Base-by-base conservation (phyloP, 2,329 filamentous ascomycete species). In the Botrytis tulipae region DNA sequence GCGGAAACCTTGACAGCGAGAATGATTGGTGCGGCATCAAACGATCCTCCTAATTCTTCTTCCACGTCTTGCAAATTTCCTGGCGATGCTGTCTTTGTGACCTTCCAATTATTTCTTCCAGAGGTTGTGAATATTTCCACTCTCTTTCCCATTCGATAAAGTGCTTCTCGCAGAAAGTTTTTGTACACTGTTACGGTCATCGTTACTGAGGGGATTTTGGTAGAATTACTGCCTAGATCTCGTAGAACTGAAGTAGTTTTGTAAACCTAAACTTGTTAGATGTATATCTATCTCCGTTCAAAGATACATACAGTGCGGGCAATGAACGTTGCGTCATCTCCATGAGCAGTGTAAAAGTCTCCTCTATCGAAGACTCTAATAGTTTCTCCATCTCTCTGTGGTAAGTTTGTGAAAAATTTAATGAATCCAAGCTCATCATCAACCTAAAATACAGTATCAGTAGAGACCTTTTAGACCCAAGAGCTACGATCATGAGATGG, bases 341-440 rank as follows among this genome's bases (percentile, higher is more conserved):
- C 93, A 80, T 97, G 94, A n/a, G 95, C 93, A 9, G 95, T 97
- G 82, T 98, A 98, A 88, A 91, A 99, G 81, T 99, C 96, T 51
- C 93, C 92, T 76, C 96, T 90, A 80, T 98, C 95, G 81, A 98
- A 98, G 74, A 99, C 92, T 71, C 96, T 91, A 71, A 99, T 87
- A 0, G 93, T 95, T 72, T 93, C 92, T 57, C 90, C 87, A 78
- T 90, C 89, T 71, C 90, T 89, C 22, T 85, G 80, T 9, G 94
- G 90, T 4, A 99, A 87, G n/a, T 91, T 92, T 79, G 95, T 95
- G 86, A 97, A 99, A 85, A 94, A 97, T 78, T 92, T 93, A 84
- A 98, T 98, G 86, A 99, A 99, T 78, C 95, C 94, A 80, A 92
- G 91, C 85, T 99, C 96, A 81, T 99, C 96, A 80, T 99, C 97